Base-by-base conservation (phyloP, 768 basidiomycete species). In the Mycena capillaripes region DNA sequence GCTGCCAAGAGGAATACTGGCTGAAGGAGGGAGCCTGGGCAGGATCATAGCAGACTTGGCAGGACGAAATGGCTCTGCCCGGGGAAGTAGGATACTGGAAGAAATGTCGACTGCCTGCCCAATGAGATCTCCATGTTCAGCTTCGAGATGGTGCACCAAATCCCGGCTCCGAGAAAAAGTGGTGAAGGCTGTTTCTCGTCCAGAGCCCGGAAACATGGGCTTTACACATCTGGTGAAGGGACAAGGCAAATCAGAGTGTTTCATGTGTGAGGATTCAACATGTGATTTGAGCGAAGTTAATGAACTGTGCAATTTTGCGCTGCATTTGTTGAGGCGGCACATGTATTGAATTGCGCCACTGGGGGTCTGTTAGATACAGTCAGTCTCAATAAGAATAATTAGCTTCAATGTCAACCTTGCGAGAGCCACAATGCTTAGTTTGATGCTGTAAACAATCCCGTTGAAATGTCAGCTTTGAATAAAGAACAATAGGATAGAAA, bases 401-500 rank as follows among this genome's bases (percentile, higher is more conserved):
- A 21, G 36, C 46, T 5, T 5, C 21, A 5, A 6, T 27, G 4
- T 48, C n/a, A 16, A 71, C 70, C 57, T 55, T 59, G 21, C 57
- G 70, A 9, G 9, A 6, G 1, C 3, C 12, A 32, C 50, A 71
- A 42, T 71, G 70, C 50, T 48, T 66, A 25, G 36, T 25, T 56
- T 71, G 70, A 56, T 71, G 70, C 70, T 71, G 29, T 3, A 66
- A 55, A 50, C n/a, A 50, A 21, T 16, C 27, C 2, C 19, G 42
- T 46, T 4, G 4, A 1, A 52, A 16, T 23, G 29, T 53, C 5
- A 50, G 34, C n/a, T 32, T 58, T 16, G n/a, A 4, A 32, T 23
- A 50, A 29, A n/a, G 32, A 42, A 44, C 10, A 11, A 63, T 4
- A 23, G 6, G n/a, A n/a, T 21, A 53, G 30, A 29, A 48, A 32